These are phyloP conservation scores for Nemania sp. DNA, from an alignment of 2,329 filamentous ascomycete species.

Conservation along the genomic window DNA sequence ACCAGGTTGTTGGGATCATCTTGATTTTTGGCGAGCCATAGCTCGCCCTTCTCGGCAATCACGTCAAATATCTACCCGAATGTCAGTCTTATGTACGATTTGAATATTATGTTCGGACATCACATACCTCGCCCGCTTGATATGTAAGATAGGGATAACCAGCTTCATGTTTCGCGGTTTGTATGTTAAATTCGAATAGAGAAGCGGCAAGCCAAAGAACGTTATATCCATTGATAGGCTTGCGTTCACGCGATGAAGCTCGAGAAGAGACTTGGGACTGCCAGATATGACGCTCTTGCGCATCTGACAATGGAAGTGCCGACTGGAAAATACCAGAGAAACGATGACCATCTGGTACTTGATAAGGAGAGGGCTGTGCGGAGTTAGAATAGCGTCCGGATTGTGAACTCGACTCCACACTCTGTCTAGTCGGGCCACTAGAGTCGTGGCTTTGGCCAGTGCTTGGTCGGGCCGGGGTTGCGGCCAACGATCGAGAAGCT, in stretches of 20 bases:
- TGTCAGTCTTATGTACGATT: neutral
- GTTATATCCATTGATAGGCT: conserved; percentile 61
- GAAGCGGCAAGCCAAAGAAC: conserved; percentile 91
- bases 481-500: conserved; percentile 53
- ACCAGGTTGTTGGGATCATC: conserved; percentile 79
- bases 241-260: conserved; percentile 63
- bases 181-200: conserved; percentile 96
- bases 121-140: conserved; percentile 80
- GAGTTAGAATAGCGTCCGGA: conserved; percentile 58
- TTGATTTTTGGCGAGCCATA: conserved; percentile 97
- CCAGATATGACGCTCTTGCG: conserved; percentile 54
- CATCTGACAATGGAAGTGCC: conserved; percentile 78
- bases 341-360: conserved; percentile 53
- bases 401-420: conserved; percentile 53
- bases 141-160: conserved; percentile 97
- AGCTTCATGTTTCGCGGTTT: conserved; percentile 85
- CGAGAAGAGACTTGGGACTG: conserved; percentile 63
- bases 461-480: conserved; percentile 54
- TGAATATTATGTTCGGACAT: neutral
- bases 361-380: conserved; percentile 55
- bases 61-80: conserved; percentile 74
- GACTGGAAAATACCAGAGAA: conserved; percentile 84
- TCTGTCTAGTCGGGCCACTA: conserved; percentile 52
- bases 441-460: conserved; percentile 65
- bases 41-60: conserved; percentile 92